Percentiles rank a stretch among this genome's conserved stretches.
Evolutionary conservation across 345 rosid species (phyloP).

Genomic region (Lepidium africanum): DNA sequence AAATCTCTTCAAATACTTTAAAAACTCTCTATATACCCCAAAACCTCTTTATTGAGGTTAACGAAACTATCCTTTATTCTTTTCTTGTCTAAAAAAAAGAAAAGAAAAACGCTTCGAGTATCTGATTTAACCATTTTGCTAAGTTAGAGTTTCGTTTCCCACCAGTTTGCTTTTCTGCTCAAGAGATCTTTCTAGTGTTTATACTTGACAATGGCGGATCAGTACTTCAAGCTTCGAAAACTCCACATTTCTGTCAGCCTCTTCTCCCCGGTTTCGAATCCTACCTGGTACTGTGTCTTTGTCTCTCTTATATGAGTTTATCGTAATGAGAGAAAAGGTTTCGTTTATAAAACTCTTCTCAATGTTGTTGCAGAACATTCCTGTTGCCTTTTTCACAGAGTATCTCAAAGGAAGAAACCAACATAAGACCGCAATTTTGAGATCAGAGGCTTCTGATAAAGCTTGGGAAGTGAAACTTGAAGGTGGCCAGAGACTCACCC

Average conservation of each 20-base stretch:
- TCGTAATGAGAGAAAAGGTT: background rate
- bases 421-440: background rate
- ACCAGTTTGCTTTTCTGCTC: background rate
- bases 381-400: background rate
- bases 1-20: no score
- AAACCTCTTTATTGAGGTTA: no score
- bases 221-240: background rate
- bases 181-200: background rate
- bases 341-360: background rate
- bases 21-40: no score
- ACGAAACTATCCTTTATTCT: no score
- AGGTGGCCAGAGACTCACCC: slow-evolving; percentile 1
- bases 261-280: slow-evolving; percentile 8
- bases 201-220: slow-evolving; percentile 9
- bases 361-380: slow-evolving; percentile 20
- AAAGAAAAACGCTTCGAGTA: no score
- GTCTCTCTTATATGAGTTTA: background rate
- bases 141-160: background rate
- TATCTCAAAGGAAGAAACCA: background rate
- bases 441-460: background rate
- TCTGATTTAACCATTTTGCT: no score
- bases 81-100: no score
- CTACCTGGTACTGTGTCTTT: slow-evolving; percentile 2
- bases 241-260: slow-evolving; percentile 21
- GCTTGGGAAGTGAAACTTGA: slow-evolving; percentile 6